These are phyloP conservation scores for Rhexocercosporidium sp. DNA, from an alignment of 2,329 filamentous ascomycete genomes.

Conservation along the genomic window DNA sequence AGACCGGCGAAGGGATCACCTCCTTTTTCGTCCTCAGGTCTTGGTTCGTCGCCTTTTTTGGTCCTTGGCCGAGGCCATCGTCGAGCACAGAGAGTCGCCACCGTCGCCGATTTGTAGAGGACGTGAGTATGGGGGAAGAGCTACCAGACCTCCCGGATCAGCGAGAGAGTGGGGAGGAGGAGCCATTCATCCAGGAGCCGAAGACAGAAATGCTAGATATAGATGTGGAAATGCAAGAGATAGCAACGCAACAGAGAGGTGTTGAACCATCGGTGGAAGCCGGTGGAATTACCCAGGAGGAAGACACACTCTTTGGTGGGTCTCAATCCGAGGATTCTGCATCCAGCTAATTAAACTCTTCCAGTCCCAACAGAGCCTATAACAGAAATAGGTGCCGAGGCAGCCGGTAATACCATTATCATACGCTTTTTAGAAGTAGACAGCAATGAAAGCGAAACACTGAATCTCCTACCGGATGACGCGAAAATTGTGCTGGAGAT, in stretches of 20 bases:
- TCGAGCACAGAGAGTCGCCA: constrained; percentile 15
- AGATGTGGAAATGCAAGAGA: constrained; percentile 15
- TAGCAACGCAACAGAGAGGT: constrained; percentile 11
- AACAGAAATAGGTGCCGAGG: constrained; percentile 7
- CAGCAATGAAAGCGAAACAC: constrained; percentile 11
- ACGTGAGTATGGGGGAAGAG: constrained; percentile 16
- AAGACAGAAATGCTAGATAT: constrained; percentile 6
- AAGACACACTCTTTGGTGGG: constrained; percentile 21
- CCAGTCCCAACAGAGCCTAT: constrained; percentile 16
- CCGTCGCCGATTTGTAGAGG: constrained; percentile 4
- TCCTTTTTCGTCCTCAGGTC: constrained; percentile 33
- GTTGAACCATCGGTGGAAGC: constrained; percentile 15
- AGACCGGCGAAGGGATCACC: constrained; percentile 29
- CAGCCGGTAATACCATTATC: constrained; percentile 5
- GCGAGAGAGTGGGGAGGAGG: too few relatives aligned
- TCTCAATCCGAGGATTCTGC: background rate
- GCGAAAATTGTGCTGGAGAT: constrained; percentile 3
- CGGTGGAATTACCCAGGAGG: constrained; percentile 3
- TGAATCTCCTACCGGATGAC: constrained; percentile 13
- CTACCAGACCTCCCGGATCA: constrained; percentile 1
- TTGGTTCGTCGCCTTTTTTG: constrained; percentile 29
- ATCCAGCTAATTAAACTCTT: constrained; percentile 11
- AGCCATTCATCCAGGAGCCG: constrained; percentile 3
- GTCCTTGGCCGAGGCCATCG: constrained; percentile 7
- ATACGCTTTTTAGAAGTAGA: constrained; percentile 27